Evolutionary conservation across 768 basidiomycete genomes (phyloP).

Genomic region (Russula sp.): DNA sequence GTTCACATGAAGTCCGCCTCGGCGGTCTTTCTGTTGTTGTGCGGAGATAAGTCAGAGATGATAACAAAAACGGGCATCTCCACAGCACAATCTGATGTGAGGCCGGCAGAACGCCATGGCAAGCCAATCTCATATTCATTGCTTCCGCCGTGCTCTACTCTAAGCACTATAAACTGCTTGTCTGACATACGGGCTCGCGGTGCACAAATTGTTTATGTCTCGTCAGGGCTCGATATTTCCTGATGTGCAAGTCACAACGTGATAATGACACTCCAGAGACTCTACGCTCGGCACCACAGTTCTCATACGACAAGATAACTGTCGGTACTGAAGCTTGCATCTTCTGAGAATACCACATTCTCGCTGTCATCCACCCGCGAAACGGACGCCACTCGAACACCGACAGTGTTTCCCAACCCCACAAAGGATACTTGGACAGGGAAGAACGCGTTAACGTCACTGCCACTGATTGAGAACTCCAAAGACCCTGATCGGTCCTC

Average conservation of each 20-base stretch:
- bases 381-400: conserved; percentile 57
- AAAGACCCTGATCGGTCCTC: conserved; percentile 73
- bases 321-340: conserved; percentile 42
- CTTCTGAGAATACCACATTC: conserved; percentile 47
- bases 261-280: conserved; percentile 2
- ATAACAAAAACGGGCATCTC: background rate
- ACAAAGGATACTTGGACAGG: conserved; percentile 82
- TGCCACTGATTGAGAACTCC: conserved; percentile 83
- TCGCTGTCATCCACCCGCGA: conserved; percentile 44
- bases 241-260: background rate
- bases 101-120: background rate
- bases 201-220: background rate
- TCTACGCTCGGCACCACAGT: background rate
- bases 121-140: background rate
- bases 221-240: background rate
- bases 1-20: background rate
- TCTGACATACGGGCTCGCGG: background rate
- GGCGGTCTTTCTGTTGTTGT: background rate
- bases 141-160: background rate
- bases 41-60: conserved; percentile 17
- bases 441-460: conserved; percentile 83
- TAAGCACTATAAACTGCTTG: background rate
- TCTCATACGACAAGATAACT: conserved; percentile 37
- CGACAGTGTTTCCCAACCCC: conserved; percentile 72
- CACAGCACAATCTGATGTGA: background rate